phyloP scores from a whole-genome alignment of 2,329 filamentous ascomycete species.

The Penicillium sumatraense region DNA sequence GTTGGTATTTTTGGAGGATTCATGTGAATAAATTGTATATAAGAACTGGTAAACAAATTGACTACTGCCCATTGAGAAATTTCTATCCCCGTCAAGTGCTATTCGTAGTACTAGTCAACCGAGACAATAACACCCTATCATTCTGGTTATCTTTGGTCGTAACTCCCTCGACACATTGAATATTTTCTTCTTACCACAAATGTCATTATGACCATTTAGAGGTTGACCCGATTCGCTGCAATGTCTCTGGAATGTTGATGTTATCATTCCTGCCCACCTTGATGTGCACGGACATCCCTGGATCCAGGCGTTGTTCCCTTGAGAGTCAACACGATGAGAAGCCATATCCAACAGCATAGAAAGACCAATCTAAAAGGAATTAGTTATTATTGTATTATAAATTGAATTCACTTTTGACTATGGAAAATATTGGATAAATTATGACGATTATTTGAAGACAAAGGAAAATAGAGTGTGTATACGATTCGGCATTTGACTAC shows the following conservation, averaged over 20 bases:
- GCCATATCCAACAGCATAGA: neutral
- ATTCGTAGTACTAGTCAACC: no score
- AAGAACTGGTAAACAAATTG: no score
- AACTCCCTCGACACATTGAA: neutral
- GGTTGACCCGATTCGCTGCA: neutral
- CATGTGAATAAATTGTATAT: no score
- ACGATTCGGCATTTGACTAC: slow-evolving; percentile 10
- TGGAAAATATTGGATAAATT: neutral
- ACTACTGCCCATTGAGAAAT: no score
- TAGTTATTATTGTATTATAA: no score
- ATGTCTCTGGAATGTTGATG: slow-evolving; percentile 19
- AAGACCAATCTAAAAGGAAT: neutral
- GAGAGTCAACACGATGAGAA: neutral
- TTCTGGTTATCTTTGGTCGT: slow-evolving; percentile 10
- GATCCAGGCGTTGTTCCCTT: slow-evolving; percentile 4
- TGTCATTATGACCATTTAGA: slow-evolving; percentile 21
- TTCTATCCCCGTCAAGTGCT: no score
- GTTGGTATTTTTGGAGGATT: no score
- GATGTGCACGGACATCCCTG: slow-evolving; percentile 17
- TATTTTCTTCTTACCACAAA: neutral
- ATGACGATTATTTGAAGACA: neutral
- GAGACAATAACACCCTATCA: slow-evolving; percentile 10
- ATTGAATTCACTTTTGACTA: neutral
- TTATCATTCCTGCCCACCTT: slow-evolving; percentile 15
- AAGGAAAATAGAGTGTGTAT: neutral